These are phyloP conservation scores for Macrophomina phaseolina DNA, from an alignment of 2,329 filamentous ascomycete genomes.

Conservation along the genomic window DNA sequence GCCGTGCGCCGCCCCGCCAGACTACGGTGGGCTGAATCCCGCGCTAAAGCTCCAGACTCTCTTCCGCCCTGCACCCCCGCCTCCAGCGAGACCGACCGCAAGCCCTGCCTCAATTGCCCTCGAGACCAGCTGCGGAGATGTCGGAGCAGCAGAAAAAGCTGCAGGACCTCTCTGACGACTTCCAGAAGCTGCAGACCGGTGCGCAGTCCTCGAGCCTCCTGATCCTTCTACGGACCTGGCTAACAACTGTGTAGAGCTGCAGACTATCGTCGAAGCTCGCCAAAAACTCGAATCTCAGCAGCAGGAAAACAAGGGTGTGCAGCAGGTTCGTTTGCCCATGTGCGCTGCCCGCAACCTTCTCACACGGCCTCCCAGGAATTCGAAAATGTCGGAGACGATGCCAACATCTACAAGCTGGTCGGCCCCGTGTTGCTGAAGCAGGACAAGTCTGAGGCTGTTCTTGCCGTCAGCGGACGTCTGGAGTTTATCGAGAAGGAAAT, in stretches of 20 bases:
- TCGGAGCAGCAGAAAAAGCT: slow-evolving; percentile 73
- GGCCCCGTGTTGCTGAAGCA: slow-evolving; percentile 94
- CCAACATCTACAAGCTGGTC: slow-evolving; percentile 94
- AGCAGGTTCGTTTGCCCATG: slow-evolving; percentile 59
- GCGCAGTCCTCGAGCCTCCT: slow-evolving; percentile 31
- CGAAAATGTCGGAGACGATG: slow-evolving; percentile 74
- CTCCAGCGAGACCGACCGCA: not conserved
- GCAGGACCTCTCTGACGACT: slow-evolving; percentile 85
- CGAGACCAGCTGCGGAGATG: slow-evolving; percentile 19
- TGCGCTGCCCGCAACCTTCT: slow-evolving; percentile 39
- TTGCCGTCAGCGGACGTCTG: slow-evolving; percentile 86
- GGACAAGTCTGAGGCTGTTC: slow-evolving; percentile 86
- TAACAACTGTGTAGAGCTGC: slow-evolving; percentile 68
- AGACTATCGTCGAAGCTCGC: slow-evolving; percentile 74
- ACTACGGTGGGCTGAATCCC: not conserved
- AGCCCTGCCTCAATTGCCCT: slow-evolving; percentile 1
- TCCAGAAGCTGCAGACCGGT: slow-evolving; percentile 86
- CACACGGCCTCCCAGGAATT: slow-evolving; percentile 70
- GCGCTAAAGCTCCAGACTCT: slow-evolving; percentile 16
- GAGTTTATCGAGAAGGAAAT: slow-evolving; percentile 96
- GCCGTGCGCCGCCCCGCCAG: not conserved
- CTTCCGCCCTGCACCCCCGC: slow-evolving; percentile 13
- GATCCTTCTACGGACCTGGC: not conserved
- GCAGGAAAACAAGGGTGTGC: slow-evolving; percentile 88
- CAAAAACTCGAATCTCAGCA: slow-evolving; percentile 94